These are phyloP conservation scores for Fusarium armeniacum DNA, from an alignment of 2,329 filamentous ascomycete species.

Conservation along the genomic window DNA sequence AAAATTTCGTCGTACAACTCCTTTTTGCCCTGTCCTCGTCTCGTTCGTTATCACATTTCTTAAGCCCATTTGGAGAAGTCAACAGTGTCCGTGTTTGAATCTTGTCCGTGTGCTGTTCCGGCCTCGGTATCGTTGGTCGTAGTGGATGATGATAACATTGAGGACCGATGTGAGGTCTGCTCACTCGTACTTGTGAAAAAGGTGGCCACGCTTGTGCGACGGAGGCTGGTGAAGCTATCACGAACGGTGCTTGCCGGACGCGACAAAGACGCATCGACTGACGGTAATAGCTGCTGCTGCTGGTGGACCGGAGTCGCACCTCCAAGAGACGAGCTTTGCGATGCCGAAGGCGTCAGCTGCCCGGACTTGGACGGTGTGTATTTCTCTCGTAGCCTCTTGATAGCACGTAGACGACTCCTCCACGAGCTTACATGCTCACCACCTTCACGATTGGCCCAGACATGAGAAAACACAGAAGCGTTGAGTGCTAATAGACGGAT, in stretches of 20 bases:
- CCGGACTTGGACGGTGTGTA: conserved; percentile 63
- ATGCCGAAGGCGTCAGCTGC: conserved; percentile 48
- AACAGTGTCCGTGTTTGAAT: conserved; percentile 55
- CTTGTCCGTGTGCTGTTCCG: conserved; percentile 50
- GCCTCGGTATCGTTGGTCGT: conserved; percentile 70
- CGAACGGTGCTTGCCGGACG: conserved; percentile 66
- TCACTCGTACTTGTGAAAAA: conserved; percentile 73
- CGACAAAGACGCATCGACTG: conserved; percentile 46
- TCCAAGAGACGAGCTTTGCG: conserved; percentile 52
- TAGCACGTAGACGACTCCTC: conserved; percentile 87
- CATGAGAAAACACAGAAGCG: conserved; percentile 90
- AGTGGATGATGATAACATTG: conserved; percentile 66
- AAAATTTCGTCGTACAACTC: conserved; percentile 35
- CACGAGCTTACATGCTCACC: conserved; percentile 91
- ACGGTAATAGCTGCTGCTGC: conserved; percentile 42
- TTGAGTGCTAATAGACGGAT: conserved; percentile 92
- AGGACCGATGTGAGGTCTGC: conserved; percentile 69
- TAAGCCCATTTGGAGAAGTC: conserved; percentile 59
- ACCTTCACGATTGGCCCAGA: conserved; percentile 84
- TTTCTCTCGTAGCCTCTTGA: conserved; percentile 83
- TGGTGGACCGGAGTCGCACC: conserved; percentile 44
- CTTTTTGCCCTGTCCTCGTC: conserved; percentile 8
- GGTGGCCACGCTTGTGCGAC: conserved; percentile 74
- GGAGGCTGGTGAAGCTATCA: conserved; percentile 72
- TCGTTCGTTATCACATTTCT: conserved; percentile 19